Conservation (phyloP, 352 stramenopile species). For the Phytopythium montanum region DNA sequence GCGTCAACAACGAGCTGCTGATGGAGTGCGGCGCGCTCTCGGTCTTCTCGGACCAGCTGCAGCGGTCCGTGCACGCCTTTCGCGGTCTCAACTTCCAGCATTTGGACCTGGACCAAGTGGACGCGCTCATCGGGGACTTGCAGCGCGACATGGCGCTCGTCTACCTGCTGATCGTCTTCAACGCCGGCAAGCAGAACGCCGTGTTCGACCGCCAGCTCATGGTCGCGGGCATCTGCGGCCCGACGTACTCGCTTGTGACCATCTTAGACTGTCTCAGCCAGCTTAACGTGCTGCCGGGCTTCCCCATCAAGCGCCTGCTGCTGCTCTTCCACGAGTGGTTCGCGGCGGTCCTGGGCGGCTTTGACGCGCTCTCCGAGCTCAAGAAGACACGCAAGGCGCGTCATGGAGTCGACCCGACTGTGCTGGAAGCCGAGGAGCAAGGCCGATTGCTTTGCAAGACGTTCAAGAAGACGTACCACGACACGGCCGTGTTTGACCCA, state of each 20-base stretch:
- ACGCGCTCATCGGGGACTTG: constrained; percentile 57
- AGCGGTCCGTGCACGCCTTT: constrained; percentile 63
- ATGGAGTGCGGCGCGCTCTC: constrained; percentile 65
- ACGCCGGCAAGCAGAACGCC: constrained; percentile 51
- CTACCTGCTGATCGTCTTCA: constrained; percentile 77
- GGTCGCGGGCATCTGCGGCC: constrained; percentile 49
- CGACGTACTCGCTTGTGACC: constrained; percentile 54
- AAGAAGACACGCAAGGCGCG: constrained; percentile 46
- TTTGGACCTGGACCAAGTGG: constrained; percentile 60
- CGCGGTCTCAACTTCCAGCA: constrained; percentile 71
- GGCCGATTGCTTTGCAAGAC: constrained; percentile 64
- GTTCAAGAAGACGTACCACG: constrained; percentile 51
- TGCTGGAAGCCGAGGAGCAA: constrained; percentile 49
- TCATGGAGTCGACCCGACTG: constrained; percentile 30
- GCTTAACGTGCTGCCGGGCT: constrained; percentile 65
- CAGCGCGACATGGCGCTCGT: constrained; percentile 79
- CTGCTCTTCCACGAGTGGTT: constrained; percentile 77
- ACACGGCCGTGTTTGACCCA: constrained; percentile 39
- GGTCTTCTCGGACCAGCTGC: constrained; percentile 60
- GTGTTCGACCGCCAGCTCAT: constrained; percentile 73
- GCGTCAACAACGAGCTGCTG: constrained; percentile 66
- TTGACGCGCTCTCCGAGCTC: constrained; percentile 45
- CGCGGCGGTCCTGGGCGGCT: constrained; percentile 43
- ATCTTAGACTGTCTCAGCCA: constrained; percentile 74
- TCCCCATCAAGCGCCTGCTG: constrained; percentile 75